Evolutionary conservation across 148 eudicot genomes (phyloP).

Genomic region (Vaccinium darrowii): DNA sequence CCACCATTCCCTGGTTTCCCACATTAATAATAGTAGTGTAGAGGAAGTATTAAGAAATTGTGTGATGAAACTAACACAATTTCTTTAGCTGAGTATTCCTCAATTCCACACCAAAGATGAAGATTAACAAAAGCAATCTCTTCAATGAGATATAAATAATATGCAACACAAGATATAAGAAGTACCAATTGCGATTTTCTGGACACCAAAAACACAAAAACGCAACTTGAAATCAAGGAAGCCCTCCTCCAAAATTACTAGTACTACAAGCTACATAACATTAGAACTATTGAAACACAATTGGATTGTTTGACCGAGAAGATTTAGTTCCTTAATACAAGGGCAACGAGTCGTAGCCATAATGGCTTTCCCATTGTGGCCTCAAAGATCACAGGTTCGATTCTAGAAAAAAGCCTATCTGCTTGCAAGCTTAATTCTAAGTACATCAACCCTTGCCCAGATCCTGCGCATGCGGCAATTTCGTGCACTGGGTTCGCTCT

Average conservation of each 20-base stretch:
- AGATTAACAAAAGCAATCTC: not conserved
- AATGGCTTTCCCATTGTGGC: too few species aligned
- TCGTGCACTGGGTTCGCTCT: too few species aligned
- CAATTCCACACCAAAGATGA: not conserved
- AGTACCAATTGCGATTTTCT: not conserved
- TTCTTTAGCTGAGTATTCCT: not conserved
- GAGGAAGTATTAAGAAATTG: not conserved
- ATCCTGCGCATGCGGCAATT: too few species aligned
- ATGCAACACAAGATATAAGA: not conserved
- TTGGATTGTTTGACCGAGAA: not conserved
- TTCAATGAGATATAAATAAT: not conserved
- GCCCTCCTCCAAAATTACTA: not conserved
- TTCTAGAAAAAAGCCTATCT: too few species aligned
- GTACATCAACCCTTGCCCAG: too few species aligned
- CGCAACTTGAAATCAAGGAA: not conserved
- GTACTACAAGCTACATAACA: not conserved
- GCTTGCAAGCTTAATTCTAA: too few species aligned
- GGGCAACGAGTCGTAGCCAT: not conserved
- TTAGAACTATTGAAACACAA: not conserved
- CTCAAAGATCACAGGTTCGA: too few species aligned
- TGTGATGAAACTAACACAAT: too few species aligned
- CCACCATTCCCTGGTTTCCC: not conserved
- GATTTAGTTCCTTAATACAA: not conserved
- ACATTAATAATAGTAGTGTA: not conserved
- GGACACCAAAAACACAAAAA: not conserved